phyloP scores from a whole-genome alignment of 768 basidiomycete species.

The Boletellus ananiceps region DNA sequence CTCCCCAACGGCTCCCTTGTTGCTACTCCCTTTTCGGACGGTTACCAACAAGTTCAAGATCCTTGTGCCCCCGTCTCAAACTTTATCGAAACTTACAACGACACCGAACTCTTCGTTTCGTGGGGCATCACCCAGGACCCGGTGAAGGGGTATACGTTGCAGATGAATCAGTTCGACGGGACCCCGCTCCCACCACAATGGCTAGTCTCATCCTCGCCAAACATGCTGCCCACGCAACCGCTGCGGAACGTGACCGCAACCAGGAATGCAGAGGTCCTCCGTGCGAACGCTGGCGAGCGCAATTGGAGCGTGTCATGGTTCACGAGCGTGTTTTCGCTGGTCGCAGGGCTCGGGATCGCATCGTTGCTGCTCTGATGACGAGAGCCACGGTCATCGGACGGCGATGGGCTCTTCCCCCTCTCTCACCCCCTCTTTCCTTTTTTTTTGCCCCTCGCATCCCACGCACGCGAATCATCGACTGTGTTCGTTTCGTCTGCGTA shows the following conservation, averaged over 20 bases:
- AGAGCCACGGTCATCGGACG: too few relatives aligned
- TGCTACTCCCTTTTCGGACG: constrained; percentile 74
- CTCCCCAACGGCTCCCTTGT: constrained; percentile 76
- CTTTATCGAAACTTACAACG: constrained; percentile 80
- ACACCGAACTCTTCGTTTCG: constrained; percentile 54
- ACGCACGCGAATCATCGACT: background rate
- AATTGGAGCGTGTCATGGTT: constrained; percentile 14
- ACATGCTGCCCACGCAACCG: constrained; percentile 75
- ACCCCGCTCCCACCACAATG: constrained; percentile 67
- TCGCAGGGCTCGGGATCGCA: constrained; percentile 19
- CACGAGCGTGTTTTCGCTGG: constrained; percentile 8
- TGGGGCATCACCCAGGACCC: constrained; percentile 78
- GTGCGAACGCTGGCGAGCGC: constrained; percentile 25
- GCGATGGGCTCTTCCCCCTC: too few relatives aligned
- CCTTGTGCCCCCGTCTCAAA: constrained; percentile 87
- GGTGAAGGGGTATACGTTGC: constrained; percentile 58
- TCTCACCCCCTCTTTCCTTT: too few relatives aligned
- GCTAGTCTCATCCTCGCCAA: constrained; percentile 64
- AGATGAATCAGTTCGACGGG: constrained; percentile 77
- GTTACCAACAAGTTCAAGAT: constrained; percentile 92
- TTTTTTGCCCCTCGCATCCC: background rate
- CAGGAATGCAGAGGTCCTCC: constrained; percentile 11
- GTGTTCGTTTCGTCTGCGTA: constrained; percentile 4
- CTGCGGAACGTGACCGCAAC: constrained; percentile 51
- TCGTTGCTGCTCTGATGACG: constrained; percentile 22